A percentile compares a stretch with the other conserved stretches of the same genome.
These are phyloP conservation scores for Fistulinella staudtii DNA, from an alignment of 1,284 basidiomycete species.

Conservation along the genomic window DNA sequence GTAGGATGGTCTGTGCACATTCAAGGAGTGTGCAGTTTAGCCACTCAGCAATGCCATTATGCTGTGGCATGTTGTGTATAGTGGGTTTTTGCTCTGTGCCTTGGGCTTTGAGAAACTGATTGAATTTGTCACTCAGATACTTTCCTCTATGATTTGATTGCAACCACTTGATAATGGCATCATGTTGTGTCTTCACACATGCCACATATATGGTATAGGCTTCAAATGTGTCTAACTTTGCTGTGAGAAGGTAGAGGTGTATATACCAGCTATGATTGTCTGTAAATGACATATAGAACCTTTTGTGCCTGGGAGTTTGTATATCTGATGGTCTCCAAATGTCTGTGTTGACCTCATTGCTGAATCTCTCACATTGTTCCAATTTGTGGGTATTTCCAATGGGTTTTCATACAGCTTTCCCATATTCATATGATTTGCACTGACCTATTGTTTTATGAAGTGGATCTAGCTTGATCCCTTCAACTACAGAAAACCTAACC, in stretches of 20 bases:
- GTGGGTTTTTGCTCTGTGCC: not conserved
- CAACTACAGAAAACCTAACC: not conserved
- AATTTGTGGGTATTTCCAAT: no score
- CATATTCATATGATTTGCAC: not conserved
- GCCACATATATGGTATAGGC: not conserved
- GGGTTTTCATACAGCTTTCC: not conserved
- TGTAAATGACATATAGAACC: not conserved
- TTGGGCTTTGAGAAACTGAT: not conserved
- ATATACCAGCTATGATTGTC: not conserved
- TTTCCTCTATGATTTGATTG: not conserved
- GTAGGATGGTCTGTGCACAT: not conserved
- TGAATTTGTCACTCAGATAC: conserved; percentile 3
- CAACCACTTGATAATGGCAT: not conserved
- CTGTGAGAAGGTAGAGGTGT: not conserved
- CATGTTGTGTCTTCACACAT: not conserved
- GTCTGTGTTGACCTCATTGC: not conserved
- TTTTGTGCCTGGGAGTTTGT: not conserved
- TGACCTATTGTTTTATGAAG: not conserved
- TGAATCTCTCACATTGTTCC: no score
- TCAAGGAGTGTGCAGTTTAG: not conserved
- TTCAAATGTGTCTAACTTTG: not conserved
- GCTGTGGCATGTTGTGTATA: not conserved
- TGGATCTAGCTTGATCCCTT: not conserved
- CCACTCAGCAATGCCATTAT: not conserved
- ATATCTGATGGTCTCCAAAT: not conserved